Evolutionary conservation across 306 rosid species (phyloP).

Genomic region (Inga leiocalycina): DNA sequence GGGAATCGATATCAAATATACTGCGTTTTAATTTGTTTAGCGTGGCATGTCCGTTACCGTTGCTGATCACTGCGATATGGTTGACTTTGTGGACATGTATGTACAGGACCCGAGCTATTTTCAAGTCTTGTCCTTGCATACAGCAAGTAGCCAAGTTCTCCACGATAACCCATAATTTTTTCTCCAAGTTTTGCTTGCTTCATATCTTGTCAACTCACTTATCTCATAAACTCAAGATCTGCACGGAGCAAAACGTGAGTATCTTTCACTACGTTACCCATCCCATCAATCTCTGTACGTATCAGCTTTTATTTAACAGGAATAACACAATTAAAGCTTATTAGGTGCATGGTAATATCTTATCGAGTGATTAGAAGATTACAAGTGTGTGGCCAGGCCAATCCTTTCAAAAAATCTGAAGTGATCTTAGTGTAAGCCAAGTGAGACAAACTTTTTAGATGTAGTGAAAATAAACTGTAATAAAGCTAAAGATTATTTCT

Average conservation of each 20-base stretch:
- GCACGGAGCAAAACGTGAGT: neutral
- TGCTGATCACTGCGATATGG: neutral
- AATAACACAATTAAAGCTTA: too few relatives aligned
- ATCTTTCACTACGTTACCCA: neutral
- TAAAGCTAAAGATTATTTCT: neutral
- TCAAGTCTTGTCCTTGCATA: neutral
- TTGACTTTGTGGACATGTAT: neutral
- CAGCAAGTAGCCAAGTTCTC: neutral
- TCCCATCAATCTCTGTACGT: neutral
- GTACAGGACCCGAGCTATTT: neutral
- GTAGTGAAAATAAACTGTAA: too few relatives aligned
- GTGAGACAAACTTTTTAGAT: too few relatives aligned
- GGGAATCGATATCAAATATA: neutral
- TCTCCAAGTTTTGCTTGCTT: conserved; percentile 12
- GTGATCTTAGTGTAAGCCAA: too few relatives aligned
- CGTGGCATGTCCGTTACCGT: neutral
- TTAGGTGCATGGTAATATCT: too few relatives aligned
- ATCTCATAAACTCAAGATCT: neutral
- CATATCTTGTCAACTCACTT: neutral
- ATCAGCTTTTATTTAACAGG: neutral
- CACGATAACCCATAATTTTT: neutral
- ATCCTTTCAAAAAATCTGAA: too few relatives aligned
- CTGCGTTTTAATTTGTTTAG: neutral
- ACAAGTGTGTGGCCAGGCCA: too few relatives aligned
- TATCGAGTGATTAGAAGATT: too few relatives aligned